Conservation (phyloP, 345 rosid genomes). For the Ailanthus altissimus region DNA sequence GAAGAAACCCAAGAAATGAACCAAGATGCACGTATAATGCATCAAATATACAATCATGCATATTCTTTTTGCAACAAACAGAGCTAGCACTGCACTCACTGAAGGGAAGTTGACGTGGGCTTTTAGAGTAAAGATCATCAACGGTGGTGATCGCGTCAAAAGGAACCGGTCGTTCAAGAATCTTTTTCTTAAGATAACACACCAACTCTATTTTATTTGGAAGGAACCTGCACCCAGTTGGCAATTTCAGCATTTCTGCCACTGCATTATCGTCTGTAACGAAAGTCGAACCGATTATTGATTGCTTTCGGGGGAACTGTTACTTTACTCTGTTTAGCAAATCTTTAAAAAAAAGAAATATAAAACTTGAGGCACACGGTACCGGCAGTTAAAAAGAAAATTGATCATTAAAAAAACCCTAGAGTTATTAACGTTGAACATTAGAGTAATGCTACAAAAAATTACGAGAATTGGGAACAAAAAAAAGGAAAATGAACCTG, state of each 20-base stretch:
- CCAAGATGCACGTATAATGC: not conserved
- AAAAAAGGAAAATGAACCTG: too few species aligned
- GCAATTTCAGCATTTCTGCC: too few species aligned
- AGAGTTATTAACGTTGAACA: too few species aligned
- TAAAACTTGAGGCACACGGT: not conserved
- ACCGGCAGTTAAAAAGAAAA: not conserved
- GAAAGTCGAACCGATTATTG: too few species aligned
- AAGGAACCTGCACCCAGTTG: not conserved
- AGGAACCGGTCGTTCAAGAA: not conserved
- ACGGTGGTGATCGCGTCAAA: not conserved
- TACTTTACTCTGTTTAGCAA: too few species aligned
- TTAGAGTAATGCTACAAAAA: too few species aligned
- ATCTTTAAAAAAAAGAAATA: not conserved
- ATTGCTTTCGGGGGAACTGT: not conserved
- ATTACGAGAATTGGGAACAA: too few species aligned
- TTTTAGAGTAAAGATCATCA: constrained; percentile 6
- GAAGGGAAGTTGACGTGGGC: not conserved
- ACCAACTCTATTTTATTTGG: not conserved
- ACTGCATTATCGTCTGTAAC: not conserved
- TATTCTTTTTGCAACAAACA: too few species aligned
- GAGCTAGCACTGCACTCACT: too few species aligned
- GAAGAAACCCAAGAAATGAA: not conserved
- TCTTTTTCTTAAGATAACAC: not conserved
- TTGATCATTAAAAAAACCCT: too few species aligned
- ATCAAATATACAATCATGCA: not conserved